phyloP scores from a whole-genome alignment of 164 flowering plant species.

The Hamamelis virginiana region DNA sequence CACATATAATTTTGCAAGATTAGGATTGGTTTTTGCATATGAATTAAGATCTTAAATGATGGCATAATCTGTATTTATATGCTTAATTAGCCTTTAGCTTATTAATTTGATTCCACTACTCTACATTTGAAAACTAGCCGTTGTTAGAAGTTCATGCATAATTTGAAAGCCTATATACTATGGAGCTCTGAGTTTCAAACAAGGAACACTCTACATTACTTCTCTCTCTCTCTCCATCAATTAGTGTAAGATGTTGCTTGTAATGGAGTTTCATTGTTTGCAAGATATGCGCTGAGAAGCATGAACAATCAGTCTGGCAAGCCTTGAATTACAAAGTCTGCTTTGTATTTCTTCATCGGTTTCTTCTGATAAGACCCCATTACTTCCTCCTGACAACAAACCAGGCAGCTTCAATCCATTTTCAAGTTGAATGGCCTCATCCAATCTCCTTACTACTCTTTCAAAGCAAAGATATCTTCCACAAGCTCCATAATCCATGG shows the following conservation, averaged over 20 bases:
- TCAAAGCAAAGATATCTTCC: slow-evolving; percentile 38
- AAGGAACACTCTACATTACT: no score
- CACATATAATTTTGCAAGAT: no score
- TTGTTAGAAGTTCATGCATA: no score
- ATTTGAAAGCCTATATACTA: no score
- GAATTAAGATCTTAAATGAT: no score
- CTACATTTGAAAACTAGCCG: no score
- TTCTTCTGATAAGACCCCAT: background rate
- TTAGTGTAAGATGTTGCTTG: background rate
- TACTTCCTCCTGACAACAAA: slow-evolving; percentile 11
- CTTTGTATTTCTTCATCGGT: slow-evolving; percentile 13
- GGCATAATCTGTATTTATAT: no score
- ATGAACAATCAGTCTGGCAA: slow-evolving; percentile 16
- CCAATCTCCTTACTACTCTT: slow-evolving; percentile 19
- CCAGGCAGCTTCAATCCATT: slow-evolving; percentile 24
- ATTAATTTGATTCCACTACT: no score
- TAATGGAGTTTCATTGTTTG: slow-evolving; percentile 1
- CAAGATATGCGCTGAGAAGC: slow-evolving; percentile 19
- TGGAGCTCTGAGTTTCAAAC: no score
- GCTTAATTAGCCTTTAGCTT: no score
- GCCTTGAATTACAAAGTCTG: slow-evolving; percentile 27
- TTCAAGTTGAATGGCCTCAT: slow-evolving; percentile 34
- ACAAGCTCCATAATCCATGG: slow-evolving; percentile 39
- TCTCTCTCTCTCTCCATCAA: no score
- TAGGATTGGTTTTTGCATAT: no score